phyloP scores from a whole-genome alignment of 2,329 filamentous ascomycete genomes.

The Acephala macrosclerotiorum region DNA sequence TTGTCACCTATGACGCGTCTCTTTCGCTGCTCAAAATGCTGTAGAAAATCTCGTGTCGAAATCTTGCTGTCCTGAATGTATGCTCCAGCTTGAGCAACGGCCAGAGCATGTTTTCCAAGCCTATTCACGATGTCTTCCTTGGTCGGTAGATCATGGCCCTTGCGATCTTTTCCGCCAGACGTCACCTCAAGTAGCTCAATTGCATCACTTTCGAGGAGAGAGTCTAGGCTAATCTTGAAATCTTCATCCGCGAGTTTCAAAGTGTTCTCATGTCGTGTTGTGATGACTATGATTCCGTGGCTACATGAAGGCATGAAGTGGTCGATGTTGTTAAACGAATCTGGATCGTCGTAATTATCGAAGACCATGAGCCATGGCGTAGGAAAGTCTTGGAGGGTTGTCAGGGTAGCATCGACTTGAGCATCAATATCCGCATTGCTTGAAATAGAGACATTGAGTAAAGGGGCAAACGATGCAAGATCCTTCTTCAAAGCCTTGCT shows the following conservation, averaged over 20 bases:
- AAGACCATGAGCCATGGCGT: constrained; percentile 1
- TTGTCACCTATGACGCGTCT: background rate
- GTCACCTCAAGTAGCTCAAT: too few species aligned
- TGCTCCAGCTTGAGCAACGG: background rate
- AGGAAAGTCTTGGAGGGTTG: too few species aligned
- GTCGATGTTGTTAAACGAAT: background rate
- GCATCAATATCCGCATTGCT: too few species aligned
- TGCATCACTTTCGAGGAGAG: too few species aligned
- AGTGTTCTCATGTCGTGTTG: background rate
- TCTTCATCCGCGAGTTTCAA: background rate
- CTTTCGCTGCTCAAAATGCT: background rate
- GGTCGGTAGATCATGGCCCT: background rate
- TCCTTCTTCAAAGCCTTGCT: too few species aligned
- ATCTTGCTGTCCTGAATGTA: background rate
- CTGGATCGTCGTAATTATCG: constrained; percentile 1
- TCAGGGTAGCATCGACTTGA: too few species aligned
- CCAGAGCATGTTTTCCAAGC: background rate
- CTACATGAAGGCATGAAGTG: background rate
- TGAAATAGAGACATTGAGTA: too few species aligned
- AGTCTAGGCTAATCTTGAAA: background rate
- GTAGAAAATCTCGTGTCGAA: background rate
- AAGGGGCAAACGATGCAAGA: too few species aligned
- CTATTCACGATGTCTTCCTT: background rate
- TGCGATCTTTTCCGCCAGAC: too few species aligned
- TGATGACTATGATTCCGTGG: background rate